Percentiles rank a stretch among this genome's conserved stretches.
phyloP scores from a whole-genome alignment of 2,329 filamentous ascomycete genomes.

The Monilinia fructigena region DNA sequence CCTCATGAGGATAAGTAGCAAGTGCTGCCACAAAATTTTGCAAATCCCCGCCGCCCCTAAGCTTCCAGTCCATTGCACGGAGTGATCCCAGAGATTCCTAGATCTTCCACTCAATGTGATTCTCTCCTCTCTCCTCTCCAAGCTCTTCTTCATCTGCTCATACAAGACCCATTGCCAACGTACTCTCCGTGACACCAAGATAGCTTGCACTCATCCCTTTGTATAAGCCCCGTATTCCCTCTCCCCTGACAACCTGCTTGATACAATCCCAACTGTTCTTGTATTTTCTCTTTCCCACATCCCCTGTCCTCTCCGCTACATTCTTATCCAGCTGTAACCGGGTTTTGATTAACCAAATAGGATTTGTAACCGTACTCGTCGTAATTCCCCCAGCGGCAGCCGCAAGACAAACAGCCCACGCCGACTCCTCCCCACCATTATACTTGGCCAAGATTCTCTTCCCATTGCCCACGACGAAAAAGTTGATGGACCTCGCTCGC shows the following conservation, averaged over 20 bases:
- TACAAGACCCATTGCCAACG: constrained; percentile 90
- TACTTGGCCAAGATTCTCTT: constrained; percentile 77
- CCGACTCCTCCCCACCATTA: constrained; percentile 69
- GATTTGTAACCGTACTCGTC: constrained; percentile 89
- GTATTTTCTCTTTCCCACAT: constrained; percentile 64
- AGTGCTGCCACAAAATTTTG: constrained; percentile 81
- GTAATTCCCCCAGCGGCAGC: constrained; percentile 77
- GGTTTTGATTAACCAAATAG: constrained; percentile 96
- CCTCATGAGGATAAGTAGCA: constrained; percentile 89
- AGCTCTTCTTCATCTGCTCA: constrained; percentile 81
- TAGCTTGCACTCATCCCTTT: constrained; percentile 90
- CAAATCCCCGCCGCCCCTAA: constrained; percentile 76
- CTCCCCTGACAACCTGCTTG: constrained; percentile 73
- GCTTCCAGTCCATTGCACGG: constrained; percentile 76
- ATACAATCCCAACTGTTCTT: constrained; percentile 87
- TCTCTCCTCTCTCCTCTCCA: constrained; percentile 62
- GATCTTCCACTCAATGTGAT: constrained; percentile 58
- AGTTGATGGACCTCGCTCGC: constrained; percentile 88
- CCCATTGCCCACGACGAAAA: constrained; percentile 89
- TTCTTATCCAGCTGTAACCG: constrained; percentile 89
- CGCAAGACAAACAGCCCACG: constrained; percentile 75
- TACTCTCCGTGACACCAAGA: constrained; percentile 84
- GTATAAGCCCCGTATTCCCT: constrained; percentile 81
- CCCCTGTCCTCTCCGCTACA: constrained; percentile 59
- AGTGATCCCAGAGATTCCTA: constrained; percentile 69